Evolutionary conservation across 2,329 filamentous ascomycete genomes (phyloP), one percentile per base, ranked within the genome.

Genomic region (Paracamarosporium sp.): DNA sequence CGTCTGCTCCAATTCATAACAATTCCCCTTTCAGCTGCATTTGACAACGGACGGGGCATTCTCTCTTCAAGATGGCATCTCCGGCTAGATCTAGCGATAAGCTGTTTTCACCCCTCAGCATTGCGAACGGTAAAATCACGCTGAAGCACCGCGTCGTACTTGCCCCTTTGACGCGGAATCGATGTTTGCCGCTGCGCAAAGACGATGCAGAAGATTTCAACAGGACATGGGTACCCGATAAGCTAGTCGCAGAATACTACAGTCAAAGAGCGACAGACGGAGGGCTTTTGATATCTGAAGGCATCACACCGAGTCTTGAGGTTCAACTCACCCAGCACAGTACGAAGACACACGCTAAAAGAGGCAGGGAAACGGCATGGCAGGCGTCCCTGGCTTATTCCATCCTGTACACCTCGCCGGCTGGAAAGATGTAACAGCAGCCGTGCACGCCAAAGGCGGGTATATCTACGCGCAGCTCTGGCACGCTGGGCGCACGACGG

Each of bases 241-340:
- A 79, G 3, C 35, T 70, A 17, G 76, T 78, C 5, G 65, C 69
- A 12, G 78, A 83, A 47, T 82, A 86, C 72, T 86, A 86, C 66
- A 71, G 69, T 6, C 83, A 86, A 63, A 79, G 84, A 27, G 79
- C 77, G 27, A 75, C 78, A 1, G 76, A 79, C 1, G 84, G 85
- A 22, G 86, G 83, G 1, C 75, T 88, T 1, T 65, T 88, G 30
- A 83, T 88, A 57, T 81, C 81, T 1, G 86, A 88, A 66, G 85
- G 79, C 1, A 83, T 83, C 4, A 80, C 79, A 74, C 84, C 76
- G 68, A 82, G 67, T 69, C 68, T 78, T 2, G 79, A 80, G 70
- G 78, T 79, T 51, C 61, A 52, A 27, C 20, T 17, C 44, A 22
- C 20, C 7, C 5, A 2, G 12, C 9, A 33, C n/a, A 15, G 28